These are phyloP conservation scores for Solanum pinnatisectum DNA, from an alignment of 257 asterid species.

Conservation along the genomic window DNA sequence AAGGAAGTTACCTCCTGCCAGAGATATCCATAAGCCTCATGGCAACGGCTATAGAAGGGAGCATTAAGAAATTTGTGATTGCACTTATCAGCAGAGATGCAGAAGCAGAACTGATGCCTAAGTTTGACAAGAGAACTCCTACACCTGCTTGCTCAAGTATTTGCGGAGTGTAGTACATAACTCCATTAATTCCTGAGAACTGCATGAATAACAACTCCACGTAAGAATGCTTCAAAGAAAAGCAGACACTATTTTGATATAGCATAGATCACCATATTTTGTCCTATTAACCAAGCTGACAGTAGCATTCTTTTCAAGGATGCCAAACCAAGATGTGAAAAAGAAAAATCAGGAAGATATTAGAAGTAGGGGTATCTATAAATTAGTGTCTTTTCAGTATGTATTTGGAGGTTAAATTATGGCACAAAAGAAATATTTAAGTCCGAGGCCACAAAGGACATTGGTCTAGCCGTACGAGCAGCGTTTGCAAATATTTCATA, in stretches of 20 bases:
- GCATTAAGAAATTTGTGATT: slow-evolving; percentile 49
- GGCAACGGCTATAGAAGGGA: slow-evolving; percentile 50
- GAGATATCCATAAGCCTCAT: slow-evolving; percentile 68
- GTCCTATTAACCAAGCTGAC: background rate
- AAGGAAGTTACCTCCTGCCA: slow-evolving; percentile 51
- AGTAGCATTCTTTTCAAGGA: background rate
- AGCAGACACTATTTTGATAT: background rate
- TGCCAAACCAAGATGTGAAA: background rate
- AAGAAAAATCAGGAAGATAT: background rate
- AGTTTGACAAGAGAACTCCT: slow-evolving; percentile 38
- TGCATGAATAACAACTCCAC: slow-evolving; percentile 7
- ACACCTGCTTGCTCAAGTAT: slow-evolving; percentile 73
- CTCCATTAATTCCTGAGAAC: slow-evolving; percentile 65
- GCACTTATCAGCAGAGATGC: slow-evolving; percentile 59
- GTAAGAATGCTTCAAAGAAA: background rate
- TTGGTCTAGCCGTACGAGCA: background rate
- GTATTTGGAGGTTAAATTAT: background rate
- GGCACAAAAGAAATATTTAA: background rate
- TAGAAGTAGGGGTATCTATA: background rate
- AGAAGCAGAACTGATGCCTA: slow-evolving; percentile 46
- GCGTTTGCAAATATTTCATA: background rate
- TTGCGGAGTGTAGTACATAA: slow-evolving; percentile 62
- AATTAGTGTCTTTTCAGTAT: background rate
- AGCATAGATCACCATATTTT: background rate
- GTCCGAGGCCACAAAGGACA: background rate